These are phyloP conservation scores for Geranomyces variabilis DNA, from an alignment of 192 early-diverging fungal genomes.

Conservation along the genomic window DNA sequence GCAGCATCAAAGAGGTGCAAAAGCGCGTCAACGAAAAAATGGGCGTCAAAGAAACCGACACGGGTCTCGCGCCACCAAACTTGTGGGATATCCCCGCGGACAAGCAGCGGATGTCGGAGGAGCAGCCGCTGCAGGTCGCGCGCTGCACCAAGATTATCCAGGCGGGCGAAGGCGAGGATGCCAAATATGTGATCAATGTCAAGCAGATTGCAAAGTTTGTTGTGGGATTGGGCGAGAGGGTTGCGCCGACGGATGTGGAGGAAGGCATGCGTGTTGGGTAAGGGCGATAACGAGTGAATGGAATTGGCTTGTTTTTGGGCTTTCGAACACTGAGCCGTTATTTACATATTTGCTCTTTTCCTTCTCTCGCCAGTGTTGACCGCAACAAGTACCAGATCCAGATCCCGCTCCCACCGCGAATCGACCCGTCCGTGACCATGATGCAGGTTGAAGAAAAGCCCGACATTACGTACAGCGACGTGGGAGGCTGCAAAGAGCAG, in stretches of 20 bases:
- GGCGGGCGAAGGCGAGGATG: slow-evolving; percentile 82
- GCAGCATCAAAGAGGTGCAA: slow-evolving; percentile 95
- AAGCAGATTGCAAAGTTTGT: slow-evolving; percentile 99
- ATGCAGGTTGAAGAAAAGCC: slow-evolving; percentile 99
- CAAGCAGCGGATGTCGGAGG: slow-evolving; percentile 95
- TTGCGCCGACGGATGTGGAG: slow-evolving; percentile 98
- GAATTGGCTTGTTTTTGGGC: neutral
- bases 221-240: slow-evolving; percentile 92
- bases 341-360: no score
- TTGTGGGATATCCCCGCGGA: slow-evolving; percentile 99
- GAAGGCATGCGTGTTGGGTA: slow-evolving; percentile 98
- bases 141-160: slow-evolving; percentile 99
- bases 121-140: slow-evolving; percentile 93
- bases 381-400: slow-evolving; percentile 99
- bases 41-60: slow-evolving; percentile 98
- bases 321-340: neutral
- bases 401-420: slow-evolving; percentile 97
- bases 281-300: slow-evolving; percentile 4
- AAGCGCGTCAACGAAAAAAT: slow-evolving; percentile 99
- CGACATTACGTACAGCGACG: slow-evolving; percentile 98
- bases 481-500: slow-evolving; percentile 99
- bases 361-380: slow-evolving; percentile 74
- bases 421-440: slow-evolving; percentile 97
- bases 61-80: slow-evolving; percentile 95
- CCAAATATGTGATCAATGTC: slow-evolving; percentile 98